Evolutionary conservation across 2,329 filamentous ascomycete species (phyloP).

Genomic region (Monilinia fructicola): DNA sequence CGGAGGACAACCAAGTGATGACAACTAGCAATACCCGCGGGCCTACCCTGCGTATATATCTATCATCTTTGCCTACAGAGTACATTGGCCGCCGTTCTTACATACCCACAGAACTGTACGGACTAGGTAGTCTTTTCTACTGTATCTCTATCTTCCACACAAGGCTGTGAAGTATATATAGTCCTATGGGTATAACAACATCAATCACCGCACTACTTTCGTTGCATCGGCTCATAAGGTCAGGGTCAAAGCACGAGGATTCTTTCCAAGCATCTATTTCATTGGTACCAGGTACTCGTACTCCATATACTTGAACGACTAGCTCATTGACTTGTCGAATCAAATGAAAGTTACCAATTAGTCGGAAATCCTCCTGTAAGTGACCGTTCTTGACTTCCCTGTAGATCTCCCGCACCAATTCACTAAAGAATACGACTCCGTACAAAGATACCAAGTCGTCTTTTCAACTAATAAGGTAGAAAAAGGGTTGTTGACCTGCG

Average conservation of each 20-base stretch:
- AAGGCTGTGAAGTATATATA: neutral
- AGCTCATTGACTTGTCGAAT: neutral
- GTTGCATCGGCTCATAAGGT: neutral
- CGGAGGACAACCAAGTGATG: too few species aligned
- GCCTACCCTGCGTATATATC: neutral
- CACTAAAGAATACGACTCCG: neutral
- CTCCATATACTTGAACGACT: neutral
- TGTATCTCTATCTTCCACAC: neutral
- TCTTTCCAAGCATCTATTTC: neutral
- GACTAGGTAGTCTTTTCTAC: neutral
- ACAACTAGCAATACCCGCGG: neutral
- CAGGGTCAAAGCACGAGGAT: neutral
- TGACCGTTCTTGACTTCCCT: constrained; percentile 4
- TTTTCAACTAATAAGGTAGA: too few species aligned
- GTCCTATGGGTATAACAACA: neutral
- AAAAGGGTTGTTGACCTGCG: neutral
- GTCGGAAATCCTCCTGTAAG: neutral
- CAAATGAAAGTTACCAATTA: constrained; percentile 1
- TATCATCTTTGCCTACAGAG: neutral
- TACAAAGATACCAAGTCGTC: too few species aligned
- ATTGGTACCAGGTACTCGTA: neutral
- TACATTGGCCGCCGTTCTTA: neutral
- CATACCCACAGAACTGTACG: neutral
- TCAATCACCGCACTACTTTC: too few species aligned
- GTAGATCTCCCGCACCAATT: constrained; percentile 13